phyloP scores from a whole-genome alignment of 208 protist genomes.

The Crithidia brevicula region DNA sequence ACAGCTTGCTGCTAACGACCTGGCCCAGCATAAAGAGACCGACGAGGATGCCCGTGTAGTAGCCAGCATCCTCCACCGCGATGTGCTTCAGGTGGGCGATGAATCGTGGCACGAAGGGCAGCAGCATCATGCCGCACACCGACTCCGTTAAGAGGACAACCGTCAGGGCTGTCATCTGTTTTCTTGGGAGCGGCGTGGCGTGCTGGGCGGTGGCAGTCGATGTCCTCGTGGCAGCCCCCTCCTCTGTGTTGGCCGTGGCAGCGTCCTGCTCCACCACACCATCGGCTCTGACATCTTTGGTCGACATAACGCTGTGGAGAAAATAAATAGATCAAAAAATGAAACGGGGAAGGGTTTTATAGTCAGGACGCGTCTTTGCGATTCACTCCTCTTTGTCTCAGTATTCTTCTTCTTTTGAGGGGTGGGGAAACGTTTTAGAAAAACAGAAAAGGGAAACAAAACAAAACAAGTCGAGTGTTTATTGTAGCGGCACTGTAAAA shows the following conservation, averaged over 20 bases:
- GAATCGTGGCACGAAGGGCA: constrained; percentile 77
- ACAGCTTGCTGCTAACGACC: constrained; percentile 70
- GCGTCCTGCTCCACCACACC: not conserved
- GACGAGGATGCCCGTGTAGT: constrained; percentile 65
- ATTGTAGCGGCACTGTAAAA: no score
- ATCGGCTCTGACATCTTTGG: not conserved
- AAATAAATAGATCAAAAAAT: no score
- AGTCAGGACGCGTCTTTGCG: no score
- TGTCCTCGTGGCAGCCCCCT: not conserved
- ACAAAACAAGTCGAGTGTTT: no score
- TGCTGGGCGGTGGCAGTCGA: not conserved
- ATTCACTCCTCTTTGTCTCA: no score
- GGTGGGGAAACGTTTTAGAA: no score
- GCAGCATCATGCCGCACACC: constrained; percentile 68
- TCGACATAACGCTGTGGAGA: not conserved
- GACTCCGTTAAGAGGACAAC: constrained; percentile 78
- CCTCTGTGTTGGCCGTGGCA: not conserved
- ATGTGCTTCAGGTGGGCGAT: constrained; percentile 52
- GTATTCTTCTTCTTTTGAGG: no score
- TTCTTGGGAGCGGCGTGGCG: constrained; percentile 62
- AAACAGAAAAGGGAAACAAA: no score
- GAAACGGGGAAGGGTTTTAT: no score
- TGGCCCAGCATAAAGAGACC: constrained; percentile 86
- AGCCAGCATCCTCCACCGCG: constrained; percentile 51
- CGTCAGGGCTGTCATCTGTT: constrained; percentile 57